Percentiles rank a stretch among this genome's conserved stretches.
phyloP scores from a whole-genome alignment of 768 basidiomycete genomes.

The Gloeophyllum trabeum region DNA sequence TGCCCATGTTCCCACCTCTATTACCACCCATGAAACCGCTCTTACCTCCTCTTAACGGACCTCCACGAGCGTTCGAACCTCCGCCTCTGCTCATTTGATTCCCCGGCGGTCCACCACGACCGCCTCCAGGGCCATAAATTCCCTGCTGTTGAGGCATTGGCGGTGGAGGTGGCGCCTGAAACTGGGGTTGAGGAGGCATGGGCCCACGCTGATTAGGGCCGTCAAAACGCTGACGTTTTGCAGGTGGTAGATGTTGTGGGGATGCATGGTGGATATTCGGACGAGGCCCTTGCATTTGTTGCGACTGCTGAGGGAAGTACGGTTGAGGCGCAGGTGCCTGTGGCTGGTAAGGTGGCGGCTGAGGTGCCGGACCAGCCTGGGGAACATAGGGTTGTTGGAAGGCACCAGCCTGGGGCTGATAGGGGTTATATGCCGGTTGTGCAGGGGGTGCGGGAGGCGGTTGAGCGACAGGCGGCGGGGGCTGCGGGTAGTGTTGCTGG shows the following conservation, averaged over 20 bases:
- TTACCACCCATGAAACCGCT: constrained; percentile 17
- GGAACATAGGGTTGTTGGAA: constrained; percentile 61
- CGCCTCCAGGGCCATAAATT: constrained; percentile 16
- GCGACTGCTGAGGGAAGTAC: constrained; percentile 32
- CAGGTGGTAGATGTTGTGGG: constrained; percentile 80
- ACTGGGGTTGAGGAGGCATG: constrained; percentile 55
- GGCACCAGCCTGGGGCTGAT: constrained; percentile 49
- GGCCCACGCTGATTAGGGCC: constrained; percentile 50
- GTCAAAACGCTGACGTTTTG: constrained; percentile 86
- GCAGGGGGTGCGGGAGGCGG: constrained; percentile 41
- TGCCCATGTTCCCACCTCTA: constrained; percentile 17
- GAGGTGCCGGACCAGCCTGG: constrained; percentile 41
- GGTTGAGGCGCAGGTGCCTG: constrained; percentile 30
- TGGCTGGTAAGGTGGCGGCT: constrained; percentile 13
- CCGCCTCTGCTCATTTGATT: constrained; percentile 29
- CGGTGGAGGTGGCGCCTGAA: constrained; percentile 46
- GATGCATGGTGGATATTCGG: constrained; percentile 48
- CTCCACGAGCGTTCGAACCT: constrained; percentile 22
- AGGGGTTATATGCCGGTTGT: constrained; percentile 63
- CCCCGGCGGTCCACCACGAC: constrained; percentile 29
- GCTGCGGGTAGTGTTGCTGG: constrained; percentile 39
- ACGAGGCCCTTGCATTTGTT: constrained; percentile 14
- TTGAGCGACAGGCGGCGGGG: constrained; percentile 35
- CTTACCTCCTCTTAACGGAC: constrained; percentile 34
- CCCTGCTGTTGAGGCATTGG: constrained; percentile 27